Conservation (phyloP, 1,139 yeast genomes). For the Eremothecium coryli region DNA sequence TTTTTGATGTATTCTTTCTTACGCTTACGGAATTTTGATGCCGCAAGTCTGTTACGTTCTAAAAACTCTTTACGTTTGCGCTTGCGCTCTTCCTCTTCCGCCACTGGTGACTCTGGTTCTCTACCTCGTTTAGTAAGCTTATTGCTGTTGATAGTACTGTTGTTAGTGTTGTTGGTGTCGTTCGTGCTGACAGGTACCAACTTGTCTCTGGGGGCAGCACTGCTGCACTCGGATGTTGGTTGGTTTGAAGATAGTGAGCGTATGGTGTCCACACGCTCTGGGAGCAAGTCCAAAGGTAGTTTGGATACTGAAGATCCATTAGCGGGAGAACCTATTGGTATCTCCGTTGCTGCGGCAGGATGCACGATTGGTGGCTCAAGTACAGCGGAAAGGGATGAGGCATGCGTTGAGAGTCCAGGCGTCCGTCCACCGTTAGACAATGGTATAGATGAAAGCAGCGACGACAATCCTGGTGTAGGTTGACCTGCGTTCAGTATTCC, state of each 20-base stretch:
- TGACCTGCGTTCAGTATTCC: conserved; percentile 22
- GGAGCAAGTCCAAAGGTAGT: conserved; percentile 3
- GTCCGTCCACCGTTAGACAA: conserved; percentile 1
- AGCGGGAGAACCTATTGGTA: background rate
- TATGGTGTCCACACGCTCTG: too few relatives aligned
- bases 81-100: conserved; percentile 35
- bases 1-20: conserved; percentile 82
- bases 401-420: conserved; percentile 2
- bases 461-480: conserved; percentile 2
- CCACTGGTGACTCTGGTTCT: too few relatives aligned
- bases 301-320: background rate
- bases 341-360: background rate
- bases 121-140: conserved; percentile 8
- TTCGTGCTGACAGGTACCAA: too few relatives aligned
- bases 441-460: conserved; percentile 1
- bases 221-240: too few relatives aligned
- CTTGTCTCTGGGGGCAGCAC: background rate
- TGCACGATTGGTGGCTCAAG: background rate
- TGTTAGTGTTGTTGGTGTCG: too few relatives aligned
- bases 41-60: conserved; percentile 91
- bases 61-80: conserved; percentile 75
- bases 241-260: too few relatives aligned
- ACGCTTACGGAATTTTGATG: conserved; percentile 88
- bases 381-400: conserved; percentile 2
- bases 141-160: conserved; percentile 9